Conservation (phyloP, 192 early-diverging fungal species). For the Coemansia sp. region DNA sequence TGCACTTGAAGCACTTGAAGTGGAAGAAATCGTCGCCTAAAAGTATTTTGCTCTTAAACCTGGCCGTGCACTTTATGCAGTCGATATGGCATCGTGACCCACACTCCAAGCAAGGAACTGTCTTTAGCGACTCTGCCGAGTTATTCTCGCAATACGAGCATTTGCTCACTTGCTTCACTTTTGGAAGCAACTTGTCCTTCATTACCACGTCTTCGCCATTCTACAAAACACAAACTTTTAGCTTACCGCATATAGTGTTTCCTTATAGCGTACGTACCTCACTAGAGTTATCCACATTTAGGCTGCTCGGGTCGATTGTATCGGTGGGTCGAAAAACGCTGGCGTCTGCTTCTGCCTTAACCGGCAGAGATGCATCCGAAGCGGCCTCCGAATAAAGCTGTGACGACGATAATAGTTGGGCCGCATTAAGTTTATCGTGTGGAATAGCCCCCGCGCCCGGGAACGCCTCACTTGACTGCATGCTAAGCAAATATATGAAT, state of each 20-base stretch:
- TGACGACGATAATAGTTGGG: not conserved
- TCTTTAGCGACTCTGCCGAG: conserved; percentile 55
- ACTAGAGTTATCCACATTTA: conserved; percentile 48
- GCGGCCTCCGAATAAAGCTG: not conserved
- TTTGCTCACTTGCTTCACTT: conserved; percentile 53
- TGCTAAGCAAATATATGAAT: not conserved
- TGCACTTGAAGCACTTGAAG: conserved; percentile 61
- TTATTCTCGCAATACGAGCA: conserved; percentile 53
- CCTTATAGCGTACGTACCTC: conserved; percentile 23
- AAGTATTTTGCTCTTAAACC: conserved; percentile 58
- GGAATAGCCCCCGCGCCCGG: not conserved
- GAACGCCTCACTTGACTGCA: conserved; percentile 7
- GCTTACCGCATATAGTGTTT: not conserved
- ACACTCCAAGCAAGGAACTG: conserved; percentile 50
- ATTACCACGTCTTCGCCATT: conserved; percentile 49
- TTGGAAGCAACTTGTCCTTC: conserved; percentile 52
- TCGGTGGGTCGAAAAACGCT: conserved; percentile 10
- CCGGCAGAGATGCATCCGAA: conserved; percentile 4
- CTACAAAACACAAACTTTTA: conserved; percentile 6
- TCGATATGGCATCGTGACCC: conserved; percentile 56
- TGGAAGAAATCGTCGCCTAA: conserved; percentile 70
- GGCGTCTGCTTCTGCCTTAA: conserved; percentile 2
- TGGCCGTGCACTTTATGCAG: conserved; percentile 57
- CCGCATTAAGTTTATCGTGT: not conserved
- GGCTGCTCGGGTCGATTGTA: conserved; percentile 16